phyloP scores from a whole-genome alignment of 768 basidiomycete species.

The Chiua virens region DNA sequence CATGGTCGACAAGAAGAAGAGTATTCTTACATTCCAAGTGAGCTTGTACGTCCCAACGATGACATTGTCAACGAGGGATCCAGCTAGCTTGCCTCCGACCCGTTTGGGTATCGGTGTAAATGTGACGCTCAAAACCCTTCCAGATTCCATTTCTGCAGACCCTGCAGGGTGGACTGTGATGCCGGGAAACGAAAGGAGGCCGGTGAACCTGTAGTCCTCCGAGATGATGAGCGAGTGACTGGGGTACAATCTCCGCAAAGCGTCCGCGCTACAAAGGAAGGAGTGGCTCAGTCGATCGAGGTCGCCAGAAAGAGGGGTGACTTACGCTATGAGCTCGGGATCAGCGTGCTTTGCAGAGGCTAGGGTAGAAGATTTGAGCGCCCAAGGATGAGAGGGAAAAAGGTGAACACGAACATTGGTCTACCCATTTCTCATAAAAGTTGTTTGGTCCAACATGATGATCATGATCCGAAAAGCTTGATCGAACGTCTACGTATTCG shows the following conservation, averaged over 20 bases:
- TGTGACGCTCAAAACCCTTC: constrained; percentile 46
- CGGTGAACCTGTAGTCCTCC: constrained; percentile 43
- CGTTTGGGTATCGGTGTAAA: constrained; percentile 52
- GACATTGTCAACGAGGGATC: constrained; percentile 52
- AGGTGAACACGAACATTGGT: constrained; percentile 41
- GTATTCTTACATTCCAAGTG: constrained; percentile 59
- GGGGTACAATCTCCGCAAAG: constrained; percentile 59
- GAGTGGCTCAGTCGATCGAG: constrained; percentile 3
- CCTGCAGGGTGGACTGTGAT: constrained; percentile 45
- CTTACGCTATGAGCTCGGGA: constrained; percentile 49
- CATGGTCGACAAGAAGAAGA: not conserved
- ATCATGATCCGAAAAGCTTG: not conserved
- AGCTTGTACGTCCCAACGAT: constrained; percentile 55
- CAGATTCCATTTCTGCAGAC: constrained; percentile 45
- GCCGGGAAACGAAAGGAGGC: constrained; percentile 53
- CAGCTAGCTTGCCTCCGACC: constrained; percentile 40
- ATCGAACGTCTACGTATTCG: constrained; percentile 25
- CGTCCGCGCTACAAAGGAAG: constrained; percentile 35
- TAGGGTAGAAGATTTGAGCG: constrained; percentile 14
- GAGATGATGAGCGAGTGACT: constrained; percentile 60
- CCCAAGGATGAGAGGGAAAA: not conserved
- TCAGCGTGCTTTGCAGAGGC: constrained; percentile 55
- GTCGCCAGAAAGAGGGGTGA: not conserved
- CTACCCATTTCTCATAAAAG: constrained; percentile 53
- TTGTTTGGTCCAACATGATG: constrained; percentile 25